These are phyloP conservation scores for Gloeophyllum trabeum DNA, from an alignment of 768 basidiomycete species.

Conservation along the genomic window DNA sequence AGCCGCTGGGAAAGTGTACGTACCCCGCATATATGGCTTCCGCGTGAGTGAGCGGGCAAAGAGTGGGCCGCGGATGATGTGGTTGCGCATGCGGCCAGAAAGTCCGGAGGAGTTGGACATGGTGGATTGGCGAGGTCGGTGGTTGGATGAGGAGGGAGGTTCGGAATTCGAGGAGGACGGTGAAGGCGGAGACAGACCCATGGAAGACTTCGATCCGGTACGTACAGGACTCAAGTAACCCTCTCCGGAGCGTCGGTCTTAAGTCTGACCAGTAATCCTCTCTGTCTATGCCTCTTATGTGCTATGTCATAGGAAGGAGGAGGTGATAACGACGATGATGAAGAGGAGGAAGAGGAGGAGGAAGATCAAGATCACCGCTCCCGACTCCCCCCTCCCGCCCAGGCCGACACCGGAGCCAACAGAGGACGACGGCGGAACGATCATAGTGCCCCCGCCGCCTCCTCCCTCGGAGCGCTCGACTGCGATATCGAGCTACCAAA, in stretches of 20 bases:
- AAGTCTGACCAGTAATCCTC: not conserved
- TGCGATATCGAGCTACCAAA: too few relatives aligned
- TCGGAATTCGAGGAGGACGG: conserved; percentile 40
- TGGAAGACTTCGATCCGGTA: conserved; percentile 85
- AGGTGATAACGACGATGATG: conserved; percentile 36
- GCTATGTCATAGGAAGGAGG: conserved; percentile 22
- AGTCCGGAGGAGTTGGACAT: conserved; percentile 68
- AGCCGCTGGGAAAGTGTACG: conserved; percentile 78
- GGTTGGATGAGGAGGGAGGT: conserved; percentile 73
- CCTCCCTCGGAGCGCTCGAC: too few relatives aligned
- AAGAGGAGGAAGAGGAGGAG: conserved; percentile 43
- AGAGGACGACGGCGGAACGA: too few relatives aligned
- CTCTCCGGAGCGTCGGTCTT: conserved; percentile 1
- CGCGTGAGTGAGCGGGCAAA: conserved; percentile 92
- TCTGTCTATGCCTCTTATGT: not conserved
- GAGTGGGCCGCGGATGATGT: conserved; percentile 93
- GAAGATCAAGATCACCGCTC: too few relatives aligned
- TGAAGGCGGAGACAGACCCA: conserved; percentile 46
- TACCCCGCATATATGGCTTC: conserved; percentile 94
- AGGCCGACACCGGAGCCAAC: too few relatives aligned
- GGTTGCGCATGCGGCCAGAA: conserved; percentile 84
- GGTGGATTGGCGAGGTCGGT: conserved; percentile 87
- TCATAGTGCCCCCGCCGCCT: too few relatives aligned
- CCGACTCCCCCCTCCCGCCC: too few relatives aligned
- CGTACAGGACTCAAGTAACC: conserved; percentile 13